phyloP scores from a whole-genome alignment of 495 filamentous ascomycete species.

The Platismatia glauca region DNA sequence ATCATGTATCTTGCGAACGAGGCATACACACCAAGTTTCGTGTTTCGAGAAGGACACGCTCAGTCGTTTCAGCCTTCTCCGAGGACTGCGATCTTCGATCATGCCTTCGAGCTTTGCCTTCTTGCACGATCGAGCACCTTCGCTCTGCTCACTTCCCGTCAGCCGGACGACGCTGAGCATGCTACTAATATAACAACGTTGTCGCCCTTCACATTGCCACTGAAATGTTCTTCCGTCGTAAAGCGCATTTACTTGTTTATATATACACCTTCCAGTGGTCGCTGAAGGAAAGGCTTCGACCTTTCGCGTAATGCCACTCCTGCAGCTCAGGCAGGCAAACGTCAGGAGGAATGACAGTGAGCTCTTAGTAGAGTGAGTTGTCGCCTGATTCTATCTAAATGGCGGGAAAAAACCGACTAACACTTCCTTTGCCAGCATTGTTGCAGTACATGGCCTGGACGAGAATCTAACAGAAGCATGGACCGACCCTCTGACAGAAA shows the following conservation, averaged over 20 bases:
- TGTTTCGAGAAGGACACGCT: background rate
- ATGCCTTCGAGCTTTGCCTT: background rate
- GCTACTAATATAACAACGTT: background rate
- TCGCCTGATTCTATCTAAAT: background rate
- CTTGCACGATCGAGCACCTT: background rate
- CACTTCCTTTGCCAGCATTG: constrained; percentile 24
- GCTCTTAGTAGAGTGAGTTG: constrained; percentile 1
- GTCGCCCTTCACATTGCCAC: background rate
- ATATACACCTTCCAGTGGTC: background rate
- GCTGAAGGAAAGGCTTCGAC: background rate
- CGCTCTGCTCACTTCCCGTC: background rate
- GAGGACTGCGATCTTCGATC: background rate
- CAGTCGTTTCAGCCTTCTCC: background rate
- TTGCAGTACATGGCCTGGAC: constrained; percentile 34
- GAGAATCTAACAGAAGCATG: constrained; percentile 29
- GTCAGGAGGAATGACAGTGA: background rate
- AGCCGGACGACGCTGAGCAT: background rate
- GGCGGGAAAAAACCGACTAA: background rate
- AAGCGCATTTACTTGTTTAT: background rate
- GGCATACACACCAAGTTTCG: background rate
- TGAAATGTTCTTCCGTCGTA: background rate
- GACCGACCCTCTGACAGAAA: constrained; percentile 12
- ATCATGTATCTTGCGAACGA: background rate
- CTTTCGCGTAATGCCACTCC: background rate
- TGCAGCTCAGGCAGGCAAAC: constrained; percentile 1